A percentile compares a stretch with the other conserved stretches of the same genome.
phyloP scores from a whole-genome alignment of 2,329 filamentous ascomycete species.

The Emergomyces pasteurianus region DNA sequence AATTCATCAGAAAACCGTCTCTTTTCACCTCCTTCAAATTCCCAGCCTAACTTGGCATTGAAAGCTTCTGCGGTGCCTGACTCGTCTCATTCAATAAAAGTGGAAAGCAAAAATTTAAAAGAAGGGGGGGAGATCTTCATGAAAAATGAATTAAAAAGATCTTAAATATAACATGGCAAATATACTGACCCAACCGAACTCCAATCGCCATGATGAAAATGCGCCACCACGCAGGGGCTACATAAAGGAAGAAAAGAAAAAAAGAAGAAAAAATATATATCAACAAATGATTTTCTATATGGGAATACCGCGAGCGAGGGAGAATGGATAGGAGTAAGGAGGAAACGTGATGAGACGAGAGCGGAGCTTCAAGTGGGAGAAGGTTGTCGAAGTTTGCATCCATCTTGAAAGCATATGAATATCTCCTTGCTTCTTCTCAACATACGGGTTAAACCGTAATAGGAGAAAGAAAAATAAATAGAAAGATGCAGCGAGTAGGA shows the following conservation, averaged over 20 bases:
- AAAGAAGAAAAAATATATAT: constrained; percentile 5
- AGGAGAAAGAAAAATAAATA: too few relatives aligned
- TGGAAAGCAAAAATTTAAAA: too few relatives aligned
- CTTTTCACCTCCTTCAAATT: not conserved
- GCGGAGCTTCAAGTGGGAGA: too few relatives aligned
- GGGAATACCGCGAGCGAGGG: not conserved
- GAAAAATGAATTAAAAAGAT: not conserved
- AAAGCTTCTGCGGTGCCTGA: not conserved
- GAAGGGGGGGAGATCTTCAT: not conserved
- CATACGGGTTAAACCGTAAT: too few relatives aligned
- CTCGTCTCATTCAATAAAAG: not conserved
- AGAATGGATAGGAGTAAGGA: not conserved
- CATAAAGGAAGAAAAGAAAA: not conserved
- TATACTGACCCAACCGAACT: not conserved
- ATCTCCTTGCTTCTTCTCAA: too few relatives aligned
- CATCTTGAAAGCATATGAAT: too few relatives aligned
- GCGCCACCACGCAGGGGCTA: not conserved
- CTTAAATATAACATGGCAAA: not conserved
- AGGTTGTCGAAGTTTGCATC: too few relatives aligned
- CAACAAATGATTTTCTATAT: constrained; percentile 3
- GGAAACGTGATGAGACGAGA: too few relatives aligned
- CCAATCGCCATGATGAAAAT: not conserved
- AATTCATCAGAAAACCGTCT: not conserved
- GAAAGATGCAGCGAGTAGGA: too few relatives aligned
- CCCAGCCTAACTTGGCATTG: not conserved